Conservation (phyloP, 305 asterid species). For the Solanum aculeatissimum region DNA sequence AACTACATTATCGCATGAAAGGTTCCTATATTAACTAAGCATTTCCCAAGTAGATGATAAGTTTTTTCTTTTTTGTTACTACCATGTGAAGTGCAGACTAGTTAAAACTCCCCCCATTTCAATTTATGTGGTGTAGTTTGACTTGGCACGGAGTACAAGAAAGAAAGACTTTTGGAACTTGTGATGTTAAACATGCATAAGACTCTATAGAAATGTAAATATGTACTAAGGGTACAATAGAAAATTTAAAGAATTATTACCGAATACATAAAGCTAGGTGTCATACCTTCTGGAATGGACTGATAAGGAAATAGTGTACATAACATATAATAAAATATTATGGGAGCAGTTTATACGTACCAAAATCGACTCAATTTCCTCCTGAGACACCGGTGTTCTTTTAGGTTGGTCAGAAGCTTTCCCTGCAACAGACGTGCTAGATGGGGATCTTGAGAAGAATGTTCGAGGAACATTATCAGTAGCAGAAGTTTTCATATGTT, state of each 20-base stretch:
- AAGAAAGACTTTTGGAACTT: background rate
- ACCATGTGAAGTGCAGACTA: background rate
- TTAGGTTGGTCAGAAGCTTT: constrained; percentile 85
- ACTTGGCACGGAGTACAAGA: background rate
- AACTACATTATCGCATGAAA: background rate
- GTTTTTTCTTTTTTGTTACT: background rate
- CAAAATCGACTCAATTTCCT: constrained; percentile 71
- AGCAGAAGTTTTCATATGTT: constrained; percentile 24
- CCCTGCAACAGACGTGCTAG: constrained; percentile 44
- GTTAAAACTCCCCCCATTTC: background rate
- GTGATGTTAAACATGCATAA: background rate
- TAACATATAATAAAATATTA: background rate
- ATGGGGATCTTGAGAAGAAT: constrained; percentile 45
- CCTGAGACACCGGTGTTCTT: constrained; percentile 64
- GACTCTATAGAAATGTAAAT: background rate
- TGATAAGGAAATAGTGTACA: background rate
- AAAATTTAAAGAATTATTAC: background rate
- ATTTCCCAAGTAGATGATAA: background rate
- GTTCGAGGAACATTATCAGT: constrained; percentile 29
- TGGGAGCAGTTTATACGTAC: constrained; percentile 19
- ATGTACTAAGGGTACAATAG: background rate
- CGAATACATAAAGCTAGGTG: background rate
- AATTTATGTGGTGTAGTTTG: background rate
- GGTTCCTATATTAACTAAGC: background rate
- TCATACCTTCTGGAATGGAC: background rate